phyloP scores from a whole-genome alignment of 1,284 basidiomycete species.

The Vanrija sp. region DNA sequence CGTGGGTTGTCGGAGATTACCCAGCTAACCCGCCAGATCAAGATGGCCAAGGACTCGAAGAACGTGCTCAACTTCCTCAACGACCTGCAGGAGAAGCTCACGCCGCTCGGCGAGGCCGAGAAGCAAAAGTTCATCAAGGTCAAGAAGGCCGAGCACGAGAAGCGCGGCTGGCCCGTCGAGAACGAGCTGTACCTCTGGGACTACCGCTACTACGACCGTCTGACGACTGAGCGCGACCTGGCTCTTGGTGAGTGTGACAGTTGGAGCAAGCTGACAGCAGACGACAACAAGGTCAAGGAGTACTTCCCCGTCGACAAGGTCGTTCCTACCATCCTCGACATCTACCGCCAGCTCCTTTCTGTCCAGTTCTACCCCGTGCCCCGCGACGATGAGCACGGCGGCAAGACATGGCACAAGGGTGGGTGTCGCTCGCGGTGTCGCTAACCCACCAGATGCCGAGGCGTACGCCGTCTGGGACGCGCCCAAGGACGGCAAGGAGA shows the following conservation, averaged over 20 bases:
- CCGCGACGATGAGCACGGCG: slow-evolving; percentile 9
- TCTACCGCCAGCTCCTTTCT: slow-evolving; percentile 19
- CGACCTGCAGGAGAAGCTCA: slow-evolving; percentile 17
- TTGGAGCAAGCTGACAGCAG: neutral
- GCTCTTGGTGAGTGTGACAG: neutral
- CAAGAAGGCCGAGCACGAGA: slow-evolving; percentile 16
- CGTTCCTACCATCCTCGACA: slow-evolving; percentile 20
- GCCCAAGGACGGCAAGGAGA: slow-evolving; percentile 50
- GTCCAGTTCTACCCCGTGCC: slow-evolving; percentile 17
- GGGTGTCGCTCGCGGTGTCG: neutral
- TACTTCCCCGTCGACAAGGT: slow-evolving; percentile 24
- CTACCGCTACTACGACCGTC: slow-evolving; percentile 23
- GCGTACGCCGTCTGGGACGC: slow-evolving; percentile 37
- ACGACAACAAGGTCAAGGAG: slow-evolving; percentile 23
- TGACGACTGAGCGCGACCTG: slow-evolving; percentile 19
- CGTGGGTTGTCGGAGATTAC: neutral
- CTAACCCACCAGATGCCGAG: slow-evolving; percentile 6
- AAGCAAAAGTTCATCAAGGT: slow-evolving; percentile 13
- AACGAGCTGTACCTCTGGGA: slow-evolving; percentile 19
- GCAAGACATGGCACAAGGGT: slow-evolving; percentile 17
- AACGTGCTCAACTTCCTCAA: slow-evolving; percentile 14
- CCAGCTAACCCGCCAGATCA: slow-evolving; percentile 6
- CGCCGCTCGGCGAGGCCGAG: slow-evolving; percentile 17
- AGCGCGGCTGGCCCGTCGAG: slow-evolving; percentile 9
- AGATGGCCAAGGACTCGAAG: slow-evolving; percentile 23